These are phyloP conservation scores for Avicennia marina DNA, from an alignment of 257 asterid species.

Conservation along the genomic window DNA sequence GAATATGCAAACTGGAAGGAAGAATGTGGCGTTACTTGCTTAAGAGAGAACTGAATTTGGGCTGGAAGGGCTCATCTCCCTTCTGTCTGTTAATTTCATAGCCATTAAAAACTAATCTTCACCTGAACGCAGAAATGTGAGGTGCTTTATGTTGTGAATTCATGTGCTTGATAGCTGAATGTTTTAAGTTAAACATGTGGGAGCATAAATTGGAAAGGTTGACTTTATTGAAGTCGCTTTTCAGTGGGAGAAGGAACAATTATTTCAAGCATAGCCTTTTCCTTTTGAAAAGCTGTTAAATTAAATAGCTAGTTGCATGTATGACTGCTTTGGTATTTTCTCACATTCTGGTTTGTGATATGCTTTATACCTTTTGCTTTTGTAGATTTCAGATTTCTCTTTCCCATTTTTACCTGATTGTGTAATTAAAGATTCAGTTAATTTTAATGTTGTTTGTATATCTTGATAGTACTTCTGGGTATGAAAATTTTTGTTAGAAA, in stretches of 20 bases:
- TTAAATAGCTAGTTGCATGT: neutral
- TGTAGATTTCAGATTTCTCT: neutral
- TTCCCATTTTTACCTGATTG: neutral
- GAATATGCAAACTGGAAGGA: constrained; percentile 6
- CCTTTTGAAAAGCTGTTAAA: neutral
- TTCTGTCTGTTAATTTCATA: neutral
- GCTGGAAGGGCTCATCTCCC: neutral
- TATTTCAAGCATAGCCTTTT: neutral
- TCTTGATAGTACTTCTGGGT: neutral
- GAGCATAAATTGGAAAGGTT: neutral
- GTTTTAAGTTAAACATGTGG: neutral
- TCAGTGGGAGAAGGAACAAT: too few relatives aligned
- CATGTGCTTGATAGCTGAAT: neutral
- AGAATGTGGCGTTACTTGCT: constrained; percentile 1
- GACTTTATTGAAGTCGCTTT: too few relatives aligned
- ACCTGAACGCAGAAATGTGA: neutral
- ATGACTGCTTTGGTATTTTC: neutral
- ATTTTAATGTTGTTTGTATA: neutral
- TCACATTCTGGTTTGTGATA: neutral
- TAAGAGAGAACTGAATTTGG: constrained; percentile 7
- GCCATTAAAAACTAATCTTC: neutral
- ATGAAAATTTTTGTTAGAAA: neutral
- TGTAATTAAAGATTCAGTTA: too few relatives aligned
- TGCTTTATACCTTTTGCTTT: neutral
- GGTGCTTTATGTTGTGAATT: constrained; percentile 1